Percentiles rank a stretch among this genome's conserved stretches.
These are phyloP conservation scores for Olyra latifolia DNA, from an alignment of 176 grass and related monocot genomes.

Conservation along the genomic window DNA sequence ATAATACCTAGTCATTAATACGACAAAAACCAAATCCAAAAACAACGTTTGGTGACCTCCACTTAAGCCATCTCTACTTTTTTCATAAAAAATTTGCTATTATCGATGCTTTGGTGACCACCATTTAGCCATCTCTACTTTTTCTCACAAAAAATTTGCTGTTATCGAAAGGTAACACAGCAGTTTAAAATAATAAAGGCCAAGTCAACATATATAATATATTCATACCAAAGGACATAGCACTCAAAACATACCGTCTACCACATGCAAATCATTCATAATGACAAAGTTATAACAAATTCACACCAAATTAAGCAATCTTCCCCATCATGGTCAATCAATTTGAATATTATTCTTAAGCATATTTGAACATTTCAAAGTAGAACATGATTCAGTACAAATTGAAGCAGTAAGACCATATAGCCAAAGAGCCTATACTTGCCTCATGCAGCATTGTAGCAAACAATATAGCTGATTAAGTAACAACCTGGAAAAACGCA, in stretches of 20 bases:
- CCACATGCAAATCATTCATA: neutral
- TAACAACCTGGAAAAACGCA: neutral
- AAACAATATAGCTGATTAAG: neutral
- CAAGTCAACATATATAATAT: too few relatives aligned
- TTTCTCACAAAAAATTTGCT: neutral
- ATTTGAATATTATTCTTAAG: neutral
- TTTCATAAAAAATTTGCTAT: neutral
- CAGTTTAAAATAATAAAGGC: neutral
- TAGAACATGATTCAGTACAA: neutral
- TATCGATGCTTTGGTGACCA: neutral
- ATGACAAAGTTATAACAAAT: neutral
- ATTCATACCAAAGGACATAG: neutral
- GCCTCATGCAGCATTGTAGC: neutral
- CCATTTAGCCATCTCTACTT: neutral
- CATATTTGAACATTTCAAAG: neutral
- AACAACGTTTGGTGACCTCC: neutral
- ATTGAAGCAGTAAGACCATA: neutral
- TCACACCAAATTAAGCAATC: neutral
- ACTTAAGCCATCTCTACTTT: neutral
- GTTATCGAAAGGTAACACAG: neutral
- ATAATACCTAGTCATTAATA: neutral
- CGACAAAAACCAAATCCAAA: neutral
- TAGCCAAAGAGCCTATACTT: neutral
- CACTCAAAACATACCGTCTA: neutral
- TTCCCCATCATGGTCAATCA: neutral